These are phyloP conservation scores for Termitomyces sp. DNA, from an alignment of 768 basidiomycete species.

Conservation along the genomic window DNA sequence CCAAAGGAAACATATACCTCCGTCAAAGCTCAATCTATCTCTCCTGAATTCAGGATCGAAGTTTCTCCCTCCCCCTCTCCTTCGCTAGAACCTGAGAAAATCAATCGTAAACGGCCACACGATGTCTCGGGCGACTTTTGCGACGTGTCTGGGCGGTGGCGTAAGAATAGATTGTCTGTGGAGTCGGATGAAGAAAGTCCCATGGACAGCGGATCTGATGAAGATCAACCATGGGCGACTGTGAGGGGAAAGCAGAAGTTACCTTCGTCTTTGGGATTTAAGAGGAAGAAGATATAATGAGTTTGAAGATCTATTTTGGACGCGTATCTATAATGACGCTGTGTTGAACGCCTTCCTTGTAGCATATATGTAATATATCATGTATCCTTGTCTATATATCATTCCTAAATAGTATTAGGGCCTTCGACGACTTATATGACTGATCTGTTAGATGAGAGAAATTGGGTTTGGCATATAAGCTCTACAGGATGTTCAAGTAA, in stretches of 20 bases:
- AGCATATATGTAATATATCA: not conserved
- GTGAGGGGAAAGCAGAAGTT: slow-evolving; percentile 5
- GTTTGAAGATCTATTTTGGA: not conserved
- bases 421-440: not conserved
- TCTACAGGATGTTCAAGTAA: slow-evolving; percentile 12
- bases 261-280: not conserved
- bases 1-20: not conserved
- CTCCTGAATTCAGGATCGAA: not conserved
- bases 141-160: not conserved
- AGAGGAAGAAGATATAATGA: not conserved
- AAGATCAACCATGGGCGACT: not conserved
- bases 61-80: not conserved
- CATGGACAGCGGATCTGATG: not conserved
- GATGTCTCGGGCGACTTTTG: not conserved
- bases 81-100: not conserved
- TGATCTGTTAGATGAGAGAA: not conserved
- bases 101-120: not conserved
- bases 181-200: not conserved
- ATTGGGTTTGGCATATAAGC: not conserved
- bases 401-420: not conserved
- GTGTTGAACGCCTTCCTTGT: not conserved
- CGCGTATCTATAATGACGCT: not conserved
- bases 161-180: not conserved
- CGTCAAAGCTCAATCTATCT: not conserved
- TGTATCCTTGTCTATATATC: not conserved